Evolutionary conservation across 2,329 filamentous ascomycete species (phyloP), one percentile per base, ranked within the genome.

Genomic region (Fusarium drepaniforme): DNA sequence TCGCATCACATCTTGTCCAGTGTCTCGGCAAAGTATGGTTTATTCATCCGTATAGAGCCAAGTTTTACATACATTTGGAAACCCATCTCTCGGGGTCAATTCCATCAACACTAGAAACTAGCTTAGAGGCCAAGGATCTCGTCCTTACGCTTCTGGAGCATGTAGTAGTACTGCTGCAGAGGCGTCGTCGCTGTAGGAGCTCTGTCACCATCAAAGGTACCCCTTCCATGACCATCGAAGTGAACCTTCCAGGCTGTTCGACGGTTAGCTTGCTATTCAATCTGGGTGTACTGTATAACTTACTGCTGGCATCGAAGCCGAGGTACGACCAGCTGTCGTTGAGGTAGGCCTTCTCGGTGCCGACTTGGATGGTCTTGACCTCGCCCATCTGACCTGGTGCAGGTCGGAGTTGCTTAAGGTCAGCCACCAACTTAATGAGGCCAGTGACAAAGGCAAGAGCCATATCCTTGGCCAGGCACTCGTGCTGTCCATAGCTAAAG

Each of bases 301-400:
- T 84, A 88, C 86, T 87, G 70, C 82, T 86, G 3, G 85, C 83
- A 70, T 87, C 85, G 16, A 84, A 83, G 37, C 80, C 80, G 18
- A 88, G 81, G 57, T 84, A 85, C 1, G 85, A 86, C 84, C 86
- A 88, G 73, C 83, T 86, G 56, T 88, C 86, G 66, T 87, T 86
- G 23, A 87, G 81, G 65, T 86, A 88, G 11, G 81, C 82, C 73
- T 83, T 84, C 71, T 86, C 82, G 0, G 79, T 74, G 12, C 80
- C 83, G 18, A 86, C 79, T 0, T 73, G 75, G 74, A 88, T 84
- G 1, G 83, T 85, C 82, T 87, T 87, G 70, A 87, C 82, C 57
- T 78, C 66, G 1, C 86, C 86, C 83, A 87, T 87, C 58, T 81
- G 80, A 0, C 85, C 86, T 1, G 85, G 85, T 0, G 86, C 86